Evolutionary conservation across 78 protist species (phyloP), one percentile per base, ranked within the genome.

Genomic region (Polysphondylium violaceum): DNA sequence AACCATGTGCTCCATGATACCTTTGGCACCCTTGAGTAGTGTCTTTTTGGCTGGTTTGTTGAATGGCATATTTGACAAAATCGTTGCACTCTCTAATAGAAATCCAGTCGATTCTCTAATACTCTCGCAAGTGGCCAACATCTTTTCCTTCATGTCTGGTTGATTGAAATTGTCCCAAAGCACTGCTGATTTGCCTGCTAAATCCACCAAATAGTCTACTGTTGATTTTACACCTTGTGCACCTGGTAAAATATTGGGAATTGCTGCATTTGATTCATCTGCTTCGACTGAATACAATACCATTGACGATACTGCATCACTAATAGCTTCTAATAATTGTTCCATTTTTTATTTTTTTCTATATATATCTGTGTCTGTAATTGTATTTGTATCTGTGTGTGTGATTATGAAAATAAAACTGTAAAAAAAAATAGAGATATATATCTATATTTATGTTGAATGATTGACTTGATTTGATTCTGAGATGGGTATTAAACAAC

Each of bases 241-340:
- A 56, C 91, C 91, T 67, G 91, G 91, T 25, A 83, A 33, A 27
- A 83, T 83, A 71, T 83, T 83, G 53, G 91, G 91, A 69, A 83
- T 83, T 12, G 91, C 91, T n/a, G 91, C 91, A 69, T 83, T 83
- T 16, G 72, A 41, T 44, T 83, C 91, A 59, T 83, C 91, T 0
- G 91, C 91, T 58, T 83, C 91, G 0, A 83, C 91, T n/a, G 91
- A 83, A 56, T 83, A 83, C 19, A 83, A 69, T 21, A 83, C 91
- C 77, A 83, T 83, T 0, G 91, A 83, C 59, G 91, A 83, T 27
- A 83, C 91, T 44, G 91, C 91, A 83, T 83, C 91, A 69, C 91
- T 83, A 25, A 83, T 63, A 31, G 91, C 91, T 58, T 83, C 91
- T 43, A 83, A 40, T 83, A 83, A 58, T 53, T 83, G 91, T 31